Percentiles rank a stretch among this genome's conserved stretches.
phyloP scores from a whole-genome alignment of 164 flowering plant species.

The Santalum album region DNA sequence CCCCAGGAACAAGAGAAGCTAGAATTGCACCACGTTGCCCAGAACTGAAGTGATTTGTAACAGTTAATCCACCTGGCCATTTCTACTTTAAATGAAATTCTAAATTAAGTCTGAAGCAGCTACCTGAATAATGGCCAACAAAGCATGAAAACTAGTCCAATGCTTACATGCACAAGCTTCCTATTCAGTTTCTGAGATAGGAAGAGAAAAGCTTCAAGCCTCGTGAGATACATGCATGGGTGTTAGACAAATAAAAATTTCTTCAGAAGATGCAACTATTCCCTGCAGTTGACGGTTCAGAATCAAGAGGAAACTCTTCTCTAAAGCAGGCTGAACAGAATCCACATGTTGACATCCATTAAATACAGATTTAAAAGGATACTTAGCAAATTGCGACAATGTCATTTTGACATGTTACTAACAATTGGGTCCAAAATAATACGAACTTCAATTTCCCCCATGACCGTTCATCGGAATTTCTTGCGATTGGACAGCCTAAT shows the following conservation, averaged over 20 bases:
- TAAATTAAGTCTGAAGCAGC: not conserved
- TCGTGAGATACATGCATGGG: too few relatives aligned
- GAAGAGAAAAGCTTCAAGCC: not conserved
- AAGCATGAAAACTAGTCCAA: constrained; percentile 86
- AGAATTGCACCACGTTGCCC: constrained; percentile 49
- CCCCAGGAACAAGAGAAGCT: constrained; percentile 67
- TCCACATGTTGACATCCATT: not conserved
- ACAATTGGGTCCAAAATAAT: not conserved
- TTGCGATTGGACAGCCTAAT: too few relatives aligned
- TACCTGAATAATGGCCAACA: constrained; percentile 98
- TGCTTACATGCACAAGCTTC: constrained; percentile 79
- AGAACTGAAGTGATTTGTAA: constrained; percentile 32
- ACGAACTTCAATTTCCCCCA: too few relatives aligned
- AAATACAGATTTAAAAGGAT: not conserved
- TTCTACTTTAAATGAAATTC: not conserved
- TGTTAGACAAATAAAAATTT: too few relatives aligned
- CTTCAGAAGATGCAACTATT: not conserved
- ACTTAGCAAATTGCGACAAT: not conserved
- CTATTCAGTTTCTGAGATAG: constrained; percentile 51
- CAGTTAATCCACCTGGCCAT: constrained; percentile 7
- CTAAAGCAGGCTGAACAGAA: not conserved
- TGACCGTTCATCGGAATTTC: too few relatives aligned
- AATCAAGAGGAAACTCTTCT: not conserved
- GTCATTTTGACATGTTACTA: not conserved
- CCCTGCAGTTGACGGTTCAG: not conserved